phyloP scores from a whole-genome alignment of 2,329 filamentous ascomycete genomes.

The Calonectria fujianensis region DNA sequence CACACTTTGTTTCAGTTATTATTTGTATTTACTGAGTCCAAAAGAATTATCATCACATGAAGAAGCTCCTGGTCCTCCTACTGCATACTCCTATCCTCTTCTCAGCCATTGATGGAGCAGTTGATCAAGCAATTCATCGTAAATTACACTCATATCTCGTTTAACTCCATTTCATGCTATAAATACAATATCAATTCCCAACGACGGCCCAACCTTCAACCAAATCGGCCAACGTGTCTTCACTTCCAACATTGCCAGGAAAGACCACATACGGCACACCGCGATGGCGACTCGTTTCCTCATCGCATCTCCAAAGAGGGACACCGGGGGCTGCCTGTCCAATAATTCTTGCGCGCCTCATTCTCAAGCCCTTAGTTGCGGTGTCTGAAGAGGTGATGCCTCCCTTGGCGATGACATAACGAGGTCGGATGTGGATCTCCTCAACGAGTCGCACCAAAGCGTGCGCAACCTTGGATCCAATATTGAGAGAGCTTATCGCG shows the following conservation, averaged over 20 bases:
- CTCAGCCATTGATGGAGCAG: too few relatives aligned
- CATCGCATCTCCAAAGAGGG: constrained; percentile 74
- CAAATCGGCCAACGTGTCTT: constrained; percentile 67
- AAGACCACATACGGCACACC: constrained; percentile 75
- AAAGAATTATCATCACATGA: too few relatives aligned
- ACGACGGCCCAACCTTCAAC: constrained; percentile 56
- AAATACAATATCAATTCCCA: neutral
- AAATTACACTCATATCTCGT: neutral
- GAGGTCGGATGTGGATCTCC: constrained; percentile 65
- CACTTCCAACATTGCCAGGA: constrained; percentile 74
- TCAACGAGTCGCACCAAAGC: constrained; percentile 70
- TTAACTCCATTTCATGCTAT: neutral
- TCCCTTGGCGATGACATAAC: constrained; percentile 76
- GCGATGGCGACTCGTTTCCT: constrained; percentile 67
- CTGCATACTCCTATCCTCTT: too few relatives aligned
- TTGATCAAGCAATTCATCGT: neutral
- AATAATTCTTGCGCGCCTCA: constrained; percentile 71
- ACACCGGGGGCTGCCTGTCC: constrained; percentile 75
- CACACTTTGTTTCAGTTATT: too few relatives aligned
- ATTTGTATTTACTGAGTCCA: too few relatives aligned
- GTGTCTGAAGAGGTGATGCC: constrained; percentile 76
- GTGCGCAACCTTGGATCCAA: constrained; percentile 71
- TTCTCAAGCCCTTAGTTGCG: constrained; percentile 72
- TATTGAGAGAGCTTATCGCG: constrained; percentile 68
- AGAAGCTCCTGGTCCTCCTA: too few relatives aligned